A percentile compares a stretch with the other conserved stretches of the same genome.
Conservation (phyloP, 108 stramenopile species). For the Aurantiochytrium sp. region DNA sequence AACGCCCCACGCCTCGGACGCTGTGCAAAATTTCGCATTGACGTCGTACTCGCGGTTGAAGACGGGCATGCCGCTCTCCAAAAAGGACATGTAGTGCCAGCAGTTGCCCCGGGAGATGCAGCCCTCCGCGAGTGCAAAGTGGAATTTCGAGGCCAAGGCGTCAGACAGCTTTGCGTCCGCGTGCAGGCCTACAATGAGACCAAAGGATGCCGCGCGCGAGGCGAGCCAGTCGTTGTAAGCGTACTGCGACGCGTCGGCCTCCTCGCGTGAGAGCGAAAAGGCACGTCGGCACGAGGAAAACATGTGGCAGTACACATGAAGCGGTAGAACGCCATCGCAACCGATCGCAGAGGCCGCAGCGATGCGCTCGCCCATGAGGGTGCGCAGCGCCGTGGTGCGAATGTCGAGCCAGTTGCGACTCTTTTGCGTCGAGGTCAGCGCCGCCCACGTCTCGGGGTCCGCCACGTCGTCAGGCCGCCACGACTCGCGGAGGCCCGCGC, state of each 20-base stretch:
- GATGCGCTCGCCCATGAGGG: not conserved
- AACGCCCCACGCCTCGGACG: not conserved
- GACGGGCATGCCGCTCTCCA: not conserved
- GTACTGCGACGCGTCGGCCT: not conserved
- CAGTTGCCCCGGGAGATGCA: not conserved
- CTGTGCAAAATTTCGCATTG: not conserved
- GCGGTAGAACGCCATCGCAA: not conserved
- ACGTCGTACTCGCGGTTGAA: not conserved
- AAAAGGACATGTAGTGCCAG: not conserved
- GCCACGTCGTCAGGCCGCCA: not conserved
- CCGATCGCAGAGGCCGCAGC: not conserved
- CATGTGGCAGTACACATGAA: not conserved
- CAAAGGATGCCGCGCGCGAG: not conserved
- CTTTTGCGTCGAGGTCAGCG: not conserved
- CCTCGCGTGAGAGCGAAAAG: not conserved
- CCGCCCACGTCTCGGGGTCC: not conserved
- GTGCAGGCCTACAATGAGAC: not conserved
- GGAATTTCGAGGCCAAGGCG: not conserved
- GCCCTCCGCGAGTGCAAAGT: not conserved
- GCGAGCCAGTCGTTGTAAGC: slow-evolving; percentile 1
- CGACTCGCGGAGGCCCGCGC: not conserved
- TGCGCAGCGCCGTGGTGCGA: not conserved
- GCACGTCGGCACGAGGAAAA: not conserved
- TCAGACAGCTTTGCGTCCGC: not conserved
- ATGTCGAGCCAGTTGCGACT: not conserved